Conservation (phyloP, 257 asterid genomes). For the Nicotiana benthamiana region DNA sequence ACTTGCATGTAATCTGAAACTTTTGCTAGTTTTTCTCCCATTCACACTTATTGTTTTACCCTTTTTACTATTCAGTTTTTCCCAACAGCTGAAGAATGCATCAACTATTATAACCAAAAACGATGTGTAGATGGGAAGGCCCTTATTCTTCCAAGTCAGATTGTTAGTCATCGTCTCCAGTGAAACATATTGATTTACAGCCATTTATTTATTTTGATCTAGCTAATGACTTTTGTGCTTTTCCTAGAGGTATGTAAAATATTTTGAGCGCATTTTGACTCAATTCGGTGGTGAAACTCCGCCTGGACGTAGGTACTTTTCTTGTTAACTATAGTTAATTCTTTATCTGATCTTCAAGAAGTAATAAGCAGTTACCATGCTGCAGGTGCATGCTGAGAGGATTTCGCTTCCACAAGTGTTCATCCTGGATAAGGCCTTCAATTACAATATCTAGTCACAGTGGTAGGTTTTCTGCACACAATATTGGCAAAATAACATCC, state of each 20-base stretch:
- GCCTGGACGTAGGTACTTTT: slow-evolving; percentile 94
- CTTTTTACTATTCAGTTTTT: slow-evolving; percentile 54
- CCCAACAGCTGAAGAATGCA: slow-evolving; percentile 93
- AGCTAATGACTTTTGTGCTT: slow-evolving; percentile 18
- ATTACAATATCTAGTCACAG: slow-evolving; percentile 80
- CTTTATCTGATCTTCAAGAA: slow-evolving; percentile 13
- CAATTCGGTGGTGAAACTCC: slow-evolving; percentile 79
- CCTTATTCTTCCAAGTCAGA: slow-evolving; percentile 93
- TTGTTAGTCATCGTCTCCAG: slow-evolving; percentile 50
- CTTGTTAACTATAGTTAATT: slow-evolving; percentile 26
- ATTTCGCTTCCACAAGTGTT: slow-evolving; percentile 81
- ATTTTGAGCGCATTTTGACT: slow-evolving; percentile 58
- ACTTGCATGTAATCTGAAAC: slow-evolving; percentile 4
- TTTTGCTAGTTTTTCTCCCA: slow-evolving; percentile 11
- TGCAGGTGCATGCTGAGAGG: slow-evolving; percentile 98
- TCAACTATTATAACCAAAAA: slow-evolving; percentile 77
- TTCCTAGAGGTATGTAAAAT: slow-evolving; percentile 84
- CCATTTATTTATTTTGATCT: not conserved
- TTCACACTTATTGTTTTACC: slow-evolving; percentile 16
- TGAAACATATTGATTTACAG: slow-evolving; percentile 2
- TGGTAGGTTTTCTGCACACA: slow-evolving; percentile 37
- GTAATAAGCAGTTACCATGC: slow-evolving; percentile 20
- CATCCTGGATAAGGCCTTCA: slow-evolving; percentile 95
- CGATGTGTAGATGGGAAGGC: slow-evolving; percentile 95
- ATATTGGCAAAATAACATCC: not conserved